Base-by-base conservation (phyloP, 768 basidiomycete species). In the Chalciporus sphaerocephalus region DNA sequence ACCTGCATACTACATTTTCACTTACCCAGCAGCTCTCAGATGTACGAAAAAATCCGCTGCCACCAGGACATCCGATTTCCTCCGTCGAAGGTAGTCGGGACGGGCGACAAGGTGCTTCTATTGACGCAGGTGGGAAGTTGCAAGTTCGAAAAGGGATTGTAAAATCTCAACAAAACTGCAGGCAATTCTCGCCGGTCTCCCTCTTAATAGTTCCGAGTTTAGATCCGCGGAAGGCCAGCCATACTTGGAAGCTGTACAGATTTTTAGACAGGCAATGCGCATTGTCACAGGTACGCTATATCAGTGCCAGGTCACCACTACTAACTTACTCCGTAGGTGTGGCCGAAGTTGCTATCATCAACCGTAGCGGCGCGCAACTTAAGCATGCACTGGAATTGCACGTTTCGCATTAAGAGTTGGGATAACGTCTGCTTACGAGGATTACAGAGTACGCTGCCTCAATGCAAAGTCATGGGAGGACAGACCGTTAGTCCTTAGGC, bases 401-500 rank as follows among this genome's bases (percentile, higher is more conserved):
- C 53, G 81, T 64, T 23, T 36, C 16, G 15, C n/a, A 34, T 10
- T 18, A 44, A 10, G 4, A 1, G 27, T 27, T 18, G 11, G 18
- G 9, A 30, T 15, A 45, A 20, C 22, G 9, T 35, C 12, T 24
- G n/a, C 20, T 35, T 17, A 36, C 59, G 27, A 53, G 15, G 12
- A 23, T n/a, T 20, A 36, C 38, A 91, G 92, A 22, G 64, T 85
- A 20, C 83, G 94, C 10, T 87, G 83, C 53, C 58, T 97, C 28
- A 76, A 72, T 42, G 90, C 89, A 4, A 92, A 85, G 55, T 85
- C 91, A 34, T 98, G 95, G 95, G 94, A 97, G 56, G 86, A 92
- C 56, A 72, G 88, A 16, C 82, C 92, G 5, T 70, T 83, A 12
- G 85, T 95, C 6, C 75, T 98, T 43, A 77, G 87, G 12, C 95